Conservation (phyloP, 768 basidiomycete species). For the Serendipita sp. region DNA sequence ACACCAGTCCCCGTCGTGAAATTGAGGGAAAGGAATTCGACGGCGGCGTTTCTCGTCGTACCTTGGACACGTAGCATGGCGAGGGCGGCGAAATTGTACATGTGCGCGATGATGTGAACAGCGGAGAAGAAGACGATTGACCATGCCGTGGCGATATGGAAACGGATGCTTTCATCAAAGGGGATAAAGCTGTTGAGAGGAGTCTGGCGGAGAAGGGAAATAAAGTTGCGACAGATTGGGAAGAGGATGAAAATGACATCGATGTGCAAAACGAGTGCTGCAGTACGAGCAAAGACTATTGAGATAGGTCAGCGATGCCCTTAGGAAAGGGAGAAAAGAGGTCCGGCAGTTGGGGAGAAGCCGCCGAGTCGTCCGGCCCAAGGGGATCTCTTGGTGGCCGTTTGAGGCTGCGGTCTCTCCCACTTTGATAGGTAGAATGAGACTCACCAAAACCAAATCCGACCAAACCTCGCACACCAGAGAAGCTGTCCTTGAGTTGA, state of each 20-base stretch:
- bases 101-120: slow-evolving; percentile 71
- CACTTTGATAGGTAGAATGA: background rate
- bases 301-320: background rate
- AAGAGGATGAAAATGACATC: slow-evolving; percentile 88
- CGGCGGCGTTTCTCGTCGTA: slow-evolving; percentile 33
- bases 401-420: background rate
- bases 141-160: slow-evolving; percentile 86
- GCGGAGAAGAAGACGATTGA: slow-evolving; percentile 62
- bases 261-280: slow-evolving; percentile 80
- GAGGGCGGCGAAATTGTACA: slow-evolving; percentile 65
- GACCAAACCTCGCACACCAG: slow-evolving; percentile 47
- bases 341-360: background rate
- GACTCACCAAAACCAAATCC: slow-evolving; percentile 61
- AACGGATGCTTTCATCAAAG: slow-evolving; percentile 83
- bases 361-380: background rate
- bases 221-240: slow-evolving; percentile 88
- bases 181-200: slow-evolving; percentile 75
- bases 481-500: slow-evolving; percentile 59
- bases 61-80: slow-evolving; percentile 39
- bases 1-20: slow-evolving; percentile 67
- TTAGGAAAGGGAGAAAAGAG: background rate
- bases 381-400: background rate
- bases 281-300: slow-evolving; percentile 67
- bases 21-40: slow-evolving; percentile 62
- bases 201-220: slow-evolving; percentile 74